Evolutionary conservation across 1,284 basidiomycete species (phyloP), one percentile per base, ranked within the genome.

Genomic region (Melampsora americana): DNA sequence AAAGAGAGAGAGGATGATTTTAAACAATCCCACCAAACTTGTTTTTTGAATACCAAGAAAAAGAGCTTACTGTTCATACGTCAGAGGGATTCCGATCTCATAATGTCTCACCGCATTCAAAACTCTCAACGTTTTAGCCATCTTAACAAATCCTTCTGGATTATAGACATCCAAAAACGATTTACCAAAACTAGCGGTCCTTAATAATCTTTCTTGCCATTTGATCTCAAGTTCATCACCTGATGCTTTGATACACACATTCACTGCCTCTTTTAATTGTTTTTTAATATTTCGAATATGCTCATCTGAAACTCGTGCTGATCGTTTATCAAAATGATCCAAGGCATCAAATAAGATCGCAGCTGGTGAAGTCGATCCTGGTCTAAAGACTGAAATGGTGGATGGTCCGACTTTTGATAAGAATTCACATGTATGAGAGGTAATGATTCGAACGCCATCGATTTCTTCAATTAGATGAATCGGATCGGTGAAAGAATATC

Each of bases 101-200:
- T 91, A 93, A 81, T 88, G 90, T 59, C 94, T 88, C 32, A 95
- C 90, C 5, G 93, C 92, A 81, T 99, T 98, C 61, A 99, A 85
- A n/a, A 99, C 94, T 81, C 95, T 93, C 56, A 99, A 86, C 0
- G 89, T 90, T 82, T 94, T 90, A 0, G 93, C 92, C 90, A 95
- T 95, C 53, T 88, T 86, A 50, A 99, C 88, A 80, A 96, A 95
- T 81, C 93, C 90, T 0, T 89, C 90, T 0, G 95, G 90, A 82
- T 98, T 92, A 83, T 94, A 92, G 39, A 93, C 86, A 82, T 98
- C 95, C 78, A 99, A 84, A 82, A 95, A 99, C 0, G 92, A 90
- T 77, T 94, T 89, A 0, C 96, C 96, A 80, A 96, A 97, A 80
- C 93, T 92, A 0, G 95, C 95, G 16, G 95, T 93, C 81, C 88